Evolutionary conservation across 1,139 yeast genomes (phyloP).

Genomic region (Wickerhamomyces sp.): DNA sequence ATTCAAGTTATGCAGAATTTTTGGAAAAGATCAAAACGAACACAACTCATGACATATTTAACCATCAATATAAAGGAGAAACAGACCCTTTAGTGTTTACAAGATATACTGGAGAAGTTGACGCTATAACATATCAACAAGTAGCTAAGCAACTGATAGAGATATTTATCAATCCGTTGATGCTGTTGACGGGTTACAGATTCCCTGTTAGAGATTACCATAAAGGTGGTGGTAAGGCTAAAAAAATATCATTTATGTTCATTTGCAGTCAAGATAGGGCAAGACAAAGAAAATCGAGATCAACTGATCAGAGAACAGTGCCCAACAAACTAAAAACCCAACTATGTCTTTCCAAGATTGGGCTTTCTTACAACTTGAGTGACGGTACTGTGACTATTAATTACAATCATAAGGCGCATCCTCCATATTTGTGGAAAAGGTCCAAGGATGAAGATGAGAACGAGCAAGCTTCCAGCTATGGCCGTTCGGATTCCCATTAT

Average conservation of each 20-base stretch:
- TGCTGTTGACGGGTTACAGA: conserved; percentile 34
- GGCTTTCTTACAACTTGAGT: conserved; percentile 32
- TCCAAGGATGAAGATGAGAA: conserved; percentile 4
- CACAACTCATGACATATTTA: conserved; percentile 28
- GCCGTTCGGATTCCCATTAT: background rate
- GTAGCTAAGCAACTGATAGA: conserved; percentile 30
- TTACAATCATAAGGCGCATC: conserved; percentile 35
- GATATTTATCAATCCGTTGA: conserved; percentile 34
- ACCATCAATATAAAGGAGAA: conserved; percentile 29
- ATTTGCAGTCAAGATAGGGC: conserved; percentile 39
- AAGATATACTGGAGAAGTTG: conserved; percentile 27
- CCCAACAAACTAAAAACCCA: conserved; percentile 35
- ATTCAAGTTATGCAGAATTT: conserved; percentile 29
- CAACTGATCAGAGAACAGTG: conserved; percentile 32
- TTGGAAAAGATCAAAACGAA: conserved; percentile 30
- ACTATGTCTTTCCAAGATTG: conserved; percentile 34
- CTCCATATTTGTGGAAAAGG: conserved; percentile 27
- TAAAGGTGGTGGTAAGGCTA: conserved; percentile 35
- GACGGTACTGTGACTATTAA: conserved; percentile 31
- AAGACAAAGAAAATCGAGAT: conserved; percentile 36
- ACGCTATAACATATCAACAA: conserved; percentile 27
- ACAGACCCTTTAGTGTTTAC: conserved; percentile 27
- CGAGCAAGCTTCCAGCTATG: background rate
- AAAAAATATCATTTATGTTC: conserved; percentile 37
- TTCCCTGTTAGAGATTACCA: conserved; percentile 41